Percentiles rank a stretch among this genome's conserved stretches.
Evolutionary conservation across 2,329 filamentous ascomycete species (phyloP).

Genomic region (Dendrostoma leiphaemia): DNA sequence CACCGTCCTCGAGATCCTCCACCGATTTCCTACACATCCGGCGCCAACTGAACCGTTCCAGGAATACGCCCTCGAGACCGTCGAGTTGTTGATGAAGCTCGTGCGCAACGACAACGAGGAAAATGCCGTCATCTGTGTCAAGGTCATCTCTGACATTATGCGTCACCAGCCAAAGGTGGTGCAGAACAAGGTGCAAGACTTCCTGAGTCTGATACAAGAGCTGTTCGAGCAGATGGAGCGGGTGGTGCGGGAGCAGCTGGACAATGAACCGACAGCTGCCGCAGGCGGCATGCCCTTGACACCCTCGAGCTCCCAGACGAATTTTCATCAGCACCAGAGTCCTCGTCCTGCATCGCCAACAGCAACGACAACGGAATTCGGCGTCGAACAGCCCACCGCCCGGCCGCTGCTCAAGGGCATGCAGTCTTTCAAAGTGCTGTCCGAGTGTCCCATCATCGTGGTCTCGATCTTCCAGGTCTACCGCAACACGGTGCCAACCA

Average conservation of each 20-base stretch:
- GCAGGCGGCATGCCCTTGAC: constrained; percentile 65
- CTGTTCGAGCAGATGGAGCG: constrained; percentile 94
- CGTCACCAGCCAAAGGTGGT: constrained; percentile 86
- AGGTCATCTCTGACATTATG: constrained; percentile 96
- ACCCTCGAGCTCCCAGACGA: constrained; percentile 61
- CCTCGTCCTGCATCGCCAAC: constrained; percentile 88
- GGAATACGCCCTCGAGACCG: constrained; percentile 81
- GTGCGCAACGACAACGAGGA: constrained; percentile 95
- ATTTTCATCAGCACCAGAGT: constrained; percentile 66
- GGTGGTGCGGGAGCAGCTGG: constrained; percentile 92
- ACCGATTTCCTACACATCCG: constrained; percentile 73
- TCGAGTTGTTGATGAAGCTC: constrained; percentile 85
- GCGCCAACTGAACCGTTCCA: constrained; percentile 78
- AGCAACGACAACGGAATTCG: constrained; percentile 76
- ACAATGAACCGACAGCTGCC: constrained; percentile 62
- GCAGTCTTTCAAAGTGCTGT: constrained; percentile 98
- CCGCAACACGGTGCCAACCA: constrained; percentile 71
- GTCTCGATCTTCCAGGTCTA: constrained; percentile 98
- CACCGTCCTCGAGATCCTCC: constrained; percentile 90
- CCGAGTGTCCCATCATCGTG: constrained; percentile 97
- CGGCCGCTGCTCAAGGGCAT: constrained; percentile 86
- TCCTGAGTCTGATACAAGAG: constrained; percentile 88
- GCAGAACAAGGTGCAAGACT: constrained; percentile 76
- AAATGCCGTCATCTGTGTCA: constrained; percentile 97
- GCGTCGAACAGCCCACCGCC: constrained; percentile 74